Conservation (phyloP, 768 basidiomycete species). For the Mycena venus region DNA sequence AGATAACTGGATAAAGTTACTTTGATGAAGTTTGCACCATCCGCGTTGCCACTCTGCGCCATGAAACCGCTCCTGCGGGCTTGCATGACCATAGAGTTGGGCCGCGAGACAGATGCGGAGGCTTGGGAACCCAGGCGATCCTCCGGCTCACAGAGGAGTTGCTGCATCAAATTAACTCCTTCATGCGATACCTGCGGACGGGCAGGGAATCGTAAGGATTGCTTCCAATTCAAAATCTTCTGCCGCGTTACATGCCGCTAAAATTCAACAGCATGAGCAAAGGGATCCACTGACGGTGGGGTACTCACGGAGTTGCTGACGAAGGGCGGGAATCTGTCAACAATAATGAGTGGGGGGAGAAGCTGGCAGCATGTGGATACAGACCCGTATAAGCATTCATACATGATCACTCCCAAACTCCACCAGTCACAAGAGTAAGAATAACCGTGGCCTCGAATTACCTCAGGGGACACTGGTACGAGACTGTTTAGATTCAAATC, state of each 20-base stretch:
- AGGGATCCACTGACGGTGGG: constrained; percentile 13
- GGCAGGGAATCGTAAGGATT: constrained; percentile 87
- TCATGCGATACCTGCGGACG: constrained; percentile 89
- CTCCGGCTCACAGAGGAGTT: constrained; percentile 94
- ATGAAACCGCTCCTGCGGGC: constrained; percentile 83
- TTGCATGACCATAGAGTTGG: constrained; percentile 82
- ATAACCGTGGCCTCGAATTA: constrained; percentile 93
- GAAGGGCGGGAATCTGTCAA: constrained; percentile 89
- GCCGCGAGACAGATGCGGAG: constrained; percentile 75
- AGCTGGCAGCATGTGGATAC: constrained; percentile 44
- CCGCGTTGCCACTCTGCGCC: constrained; percentile 61
- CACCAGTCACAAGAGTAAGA: constrained; percentile 98
- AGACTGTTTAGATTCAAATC: constrained; percentile 31
- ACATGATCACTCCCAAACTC: constrained; percentile 98
- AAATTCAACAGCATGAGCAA: constrained; percentile 33
- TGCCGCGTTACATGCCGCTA: constrained; percentile 95
- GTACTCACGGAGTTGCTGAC: constrained; percentile 89
- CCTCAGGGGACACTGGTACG: constrained; percentile 86
- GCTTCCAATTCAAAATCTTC: constrained; percentile 97
- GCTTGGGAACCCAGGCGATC: constrained; percentile 89
- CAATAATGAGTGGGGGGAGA: constrained; percentile 22
- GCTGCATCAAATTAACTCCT: constrained; percentile 89
- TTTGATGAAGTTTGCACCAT: constrained; percentile 94
- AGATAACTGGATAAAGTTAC: constrained; percentile 51
- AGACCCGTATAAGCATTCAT: constrained; percentile 93